These are phyloP conservation scores for Myxozyma vanderwaltii DNA, from an alignment of 805 yeast genomes.

Conservation along the genomic window DNA sequence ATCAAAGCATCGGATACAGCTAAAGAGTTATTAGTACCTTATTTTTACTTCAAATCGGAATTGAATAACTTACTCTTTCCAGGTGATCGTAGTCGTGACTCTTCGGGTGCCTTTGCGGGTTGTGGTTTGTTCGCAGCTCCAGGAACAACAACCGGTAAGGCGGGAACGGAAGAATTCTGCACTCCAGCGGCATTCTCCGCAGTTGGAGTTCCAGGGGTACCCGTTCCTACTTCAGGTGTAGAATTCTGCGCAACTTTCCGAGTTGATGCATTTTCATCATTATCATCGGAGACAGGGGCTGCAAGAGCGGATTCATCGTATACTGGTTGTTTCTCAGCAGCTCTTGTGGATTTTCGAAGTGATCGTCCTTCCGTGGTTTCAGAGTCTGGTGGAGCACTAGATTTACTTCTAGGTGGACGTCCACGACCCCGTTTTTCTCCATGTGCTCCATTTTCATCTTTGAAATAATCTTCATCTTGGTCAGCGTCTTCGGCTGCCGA, in stretches of 20 bases:
- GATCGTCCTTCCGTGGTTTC: neutral
- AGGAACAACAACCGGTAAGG: slow-evolving; percentile 25
- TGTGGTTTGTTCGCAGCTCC: neutral
- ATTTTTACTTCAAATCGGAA: neutral
- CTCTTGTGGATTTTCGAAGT: slow-evolving; percentile 3
- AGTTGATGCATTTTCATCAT: neutral
- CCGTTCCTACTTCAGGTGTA: neutral
- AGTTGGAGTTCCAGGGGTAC: neutral
- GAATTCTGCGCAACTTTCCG: neutral
- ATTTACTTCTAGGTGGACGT: slow-evolving; percentile 15
- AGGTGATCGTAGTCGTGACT: slow-evolving; percentile 23
- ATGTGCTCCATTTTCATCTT: slow-evolving; percentile 17
- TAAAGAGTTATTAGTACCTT: neutral
- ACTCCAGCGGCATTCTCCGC: neutral
- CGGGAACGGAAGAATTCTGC: slow-evolving; percentile 15
- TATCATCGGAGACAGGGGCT: neutral
- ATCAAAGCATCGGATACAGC: slow-evolving; percentile 30
- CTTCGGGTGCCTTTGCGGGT: slow-evolving; percentile 23
- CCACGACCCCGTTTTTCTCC: slow-evolving; percentile 34
- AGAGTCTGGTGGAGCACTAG: neutral
- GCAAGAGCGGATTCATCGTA: slow-evolving; percentile 3
- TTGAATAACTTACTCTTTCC: slow-evolving; percentile 21
- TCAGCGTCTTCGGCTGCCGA: slow-evolving; percentile 28
- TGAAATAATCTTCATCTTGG: slow-evolving; percentile 30
- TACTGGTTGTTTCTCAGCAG: slow-evolving; percentile 4